These are phyloP conservation scores for Epichloe gansuensis DNA, from an alignment of 2,329 filamentous ascomycete species.

Conservation along the genomic window DNA sequence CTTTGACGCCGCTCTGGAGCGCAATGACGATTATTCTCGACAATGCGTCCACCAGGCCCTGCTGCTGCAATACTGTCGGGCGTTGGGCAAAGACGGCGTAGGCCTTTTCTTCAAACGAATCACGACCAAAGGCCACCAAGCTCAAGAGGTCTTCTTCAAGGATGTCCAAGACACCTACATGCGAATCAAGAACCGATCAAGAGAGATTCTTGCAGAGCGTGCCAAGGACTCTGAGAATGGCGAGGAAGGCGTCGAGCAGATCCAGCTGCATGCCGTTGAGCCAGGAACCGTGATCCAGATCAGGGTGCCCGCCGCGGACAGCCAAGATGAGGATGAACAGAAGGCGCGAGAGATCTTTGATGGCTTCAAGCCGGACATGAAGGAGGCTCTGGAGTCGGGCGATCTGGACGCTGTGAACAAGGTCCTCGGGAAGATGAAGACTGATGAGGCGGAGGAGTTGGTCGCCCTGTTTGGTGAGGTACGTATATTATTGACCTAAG, in stretches of 20 bases:
- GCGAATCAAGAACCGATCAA: conserved; percentile 65
- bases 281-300: conserved; percentile 89
- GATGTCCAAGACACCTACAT: conserved; percentile 83
- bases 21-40: conserved; percentile 61
- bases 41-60: conserved; percentile 91
- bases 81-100: conserved; percentile 78
- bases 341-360: conserved; percentile 68
- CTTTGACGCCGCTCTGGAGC: conserved; percentile 75
- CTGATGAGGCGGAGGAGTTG: conserved; percentile 76
- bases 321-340: conserved; percentile 51
- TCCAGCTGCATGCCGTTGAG: conserved; percentile 93
- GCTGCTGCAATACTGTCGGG: conserved; percentile 86
- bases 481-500: conserved; percentile 14
- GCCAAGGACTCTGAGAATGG: conserved; percentile 29
- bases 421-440: conserved; percentile 72
- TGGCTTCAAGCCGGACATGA: conserved; percentile 67
- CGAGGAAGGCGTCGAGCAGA: conserved; percentile 66
- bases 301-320: conserved; percentile 57
- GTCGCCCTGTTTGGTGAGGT: conserved; percentile 68
- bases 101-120: conserved; percentile 93
- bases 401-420: conserved; percentile 52
- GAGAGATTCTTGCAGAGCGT: conserved; percentile 52
- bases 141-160: conserved; percentile 79
- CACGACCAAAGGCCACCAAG: conserved; percentile 79
- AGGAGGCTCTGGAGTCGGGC: conserved; percentile 75